Base-by-base conservation (phyloP, 352 stramenopile genomes). In the Phytophthora gonapodyides region DNA sequence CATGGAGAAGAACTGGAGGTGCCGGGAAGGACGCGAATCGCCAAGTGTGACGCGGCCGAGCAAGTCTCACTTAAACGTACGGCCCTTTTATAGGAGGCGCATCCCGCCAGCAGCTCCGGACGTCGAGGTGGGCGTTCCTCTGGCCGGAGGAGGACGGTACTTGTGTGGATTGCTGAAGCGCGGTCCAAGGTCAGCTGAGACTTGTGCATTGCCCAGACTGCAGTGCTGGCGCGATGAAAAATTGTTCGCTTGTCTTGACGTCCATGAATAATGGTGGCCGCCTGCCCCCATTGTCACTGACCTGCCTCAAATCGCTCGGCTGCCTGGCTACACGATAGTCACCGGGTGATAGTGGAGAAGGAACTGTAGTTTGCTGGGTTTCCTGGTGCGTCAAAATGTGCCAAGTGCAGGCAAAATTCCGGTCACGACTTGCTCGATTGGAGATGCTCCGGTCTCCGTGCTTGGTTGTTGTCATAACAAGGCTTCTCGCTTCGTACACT, bases 1-100 rank as follows among this genome's bases (percentile, higher is more conserved):
- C 86, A 94, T 94, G 37, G 58, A 24, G 52, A 33, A 36, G 34
- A 36, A 17, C 30, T n/a, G 19, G 11, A 24, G 24, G 46, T 49
- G 53, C 34, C n/a, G 36, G 40, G n/a, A 19, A 52, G 47, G 35
- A 49, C 36, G 64, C 19, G 48, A 68, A 64, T 68, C 24, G 45
- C 44, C 9, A 62, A 73, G 47, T 73, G 60, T 58, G 42, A 64
- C 60, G 47, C 49, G 48, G 38, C 13, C n/a, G 41, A 31, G 48
- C 34, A 38, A 53, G 45, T 59, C 60, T 53, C 60, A 64, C 61
- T 33, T 10, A 7, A 35, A 55, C 17, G n/a, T 50, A 40, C 51
- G 52, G 52, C 41, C 33, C 30, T 57, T 57, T 46, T 57, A 10
- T 57, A 46, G 24, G 15, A 27, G 35, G 13, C 27, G 27, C 27